Evolutionary conservation across 495 filamentous ascomycete species (phyloP), one percentile per base, ranked within the genome.

Genomic region (Daldinia loculata): DNA sequence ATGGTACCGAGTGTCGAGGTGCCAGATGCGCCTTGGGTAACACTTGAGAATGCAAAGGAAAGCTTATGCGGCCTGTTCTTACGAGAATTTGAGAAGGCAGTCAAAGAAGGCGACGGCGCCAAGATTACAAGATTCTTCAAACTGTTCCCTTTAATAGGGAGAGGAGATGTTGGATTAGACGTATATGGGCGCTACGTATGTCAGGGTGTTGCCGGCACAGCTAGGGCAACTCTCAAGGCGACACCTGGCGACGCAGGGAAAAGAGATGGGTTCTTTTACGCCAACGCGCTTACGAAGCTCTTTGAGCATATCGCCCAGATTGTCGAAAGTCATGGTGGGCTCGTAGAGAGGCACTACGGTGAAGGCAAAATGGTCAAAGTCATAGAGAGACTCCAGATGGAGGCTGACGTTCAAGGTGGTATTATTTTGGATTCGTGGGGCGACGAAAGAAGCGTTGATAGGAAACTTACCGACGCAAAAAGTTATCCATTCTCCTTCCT

Each of bases 291-390:
- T 61, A 97, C 94, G 4, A 93, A 92, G 76, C 77, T 99, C 41
- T 98, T 99, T 79, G 95, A 98, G 78, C 95, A 99, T 80, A 95
- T 99, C 70, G 95, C 96, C 3, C 91, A 94, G 75, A 97, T 99
- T 70, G 89, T 98, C 30, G 95, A 97, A 75, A 90, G 90, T 9
- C 95, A 99, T 77, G 91, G 94, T 7, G 88, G 87, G 0, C 84
- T 99, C 22, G 93, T 99, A 2, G 95, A 97, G 80, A 89, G 91
- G 43, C 95, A 98, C 79, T 99, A 99, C 76, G 95, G 95, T 0
- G 80, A 83, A 19, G 91, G 95, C 36, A 93, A 91, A 81, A 98
- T 98, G 96, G 88, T 91, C n/a, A 93, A 89, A 74, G 96, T 99
- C 61, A 94, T 98, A 76, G 94, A 98, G 80, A 86, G 93, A 57